Evolutionary conservation across 2,329 filamentous ascomycete genomes (phyloP), one percentile per base, ranked within the genome.

Genomic region (Fusarium musae): DNA sequence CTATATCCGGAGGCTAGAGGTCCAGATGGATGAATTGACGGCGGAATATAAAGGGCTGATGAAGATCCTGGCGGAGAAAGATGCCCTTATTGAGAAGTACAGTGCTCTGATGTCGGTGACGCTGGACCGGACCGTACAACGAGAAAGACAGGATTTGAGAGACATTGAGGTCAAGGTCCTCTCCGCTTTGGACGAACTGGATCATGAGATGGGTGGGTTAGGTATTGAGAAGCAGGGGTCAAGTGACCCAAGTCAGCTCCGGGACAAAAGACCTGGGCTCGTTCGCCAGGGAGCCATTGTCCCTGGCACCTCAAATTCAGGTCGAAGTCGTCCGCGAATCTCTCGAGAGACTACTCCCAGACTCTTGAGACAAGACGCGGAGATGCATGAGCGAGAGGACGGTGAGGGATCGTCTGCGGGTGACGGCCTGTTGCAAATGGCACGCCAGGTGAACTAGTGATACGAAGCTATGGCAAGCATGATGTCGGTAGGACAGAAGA

Each of bases 51-150:
- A 50, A 8, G 47, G 30, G 3, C 8, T 50, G 1, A 19, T 34
- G 3, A 19, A 19, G 11, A 5, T 23, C 0, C 6, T 34, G 6
- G 11, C 11, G 0, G 47, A 34, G 17, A 50, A 50, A 2, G 47
- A 50, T 15, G 12, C 47, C 6, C 30, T 50, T 5, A 50, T 50
- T 0, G 30, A 50, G 2, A 34, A 0, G 1, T 50, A 50, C 9
- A 50, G 30, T 15, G 16, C 6, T 2, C 12, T 23, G 1, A 10
- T 34, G 16, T 34, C 47, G 0, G 19, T 5, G 2, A 34, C 12
- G 0, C 1, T 23, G 1, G 30, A 34, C 4, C 19, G 2, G 6
- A 23, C 4, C 6, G 9, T 34, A 6, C 2, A 10, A 2, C 47
- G 11, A 1, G 47, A 52, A 2, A 12, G 11, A 4, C n/a, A 26